These are phyloP conservation scores for Saturnispora halmiae DNA, from an alignment of 805 yeast genomes.

Conservation along the genomic window DNA sequence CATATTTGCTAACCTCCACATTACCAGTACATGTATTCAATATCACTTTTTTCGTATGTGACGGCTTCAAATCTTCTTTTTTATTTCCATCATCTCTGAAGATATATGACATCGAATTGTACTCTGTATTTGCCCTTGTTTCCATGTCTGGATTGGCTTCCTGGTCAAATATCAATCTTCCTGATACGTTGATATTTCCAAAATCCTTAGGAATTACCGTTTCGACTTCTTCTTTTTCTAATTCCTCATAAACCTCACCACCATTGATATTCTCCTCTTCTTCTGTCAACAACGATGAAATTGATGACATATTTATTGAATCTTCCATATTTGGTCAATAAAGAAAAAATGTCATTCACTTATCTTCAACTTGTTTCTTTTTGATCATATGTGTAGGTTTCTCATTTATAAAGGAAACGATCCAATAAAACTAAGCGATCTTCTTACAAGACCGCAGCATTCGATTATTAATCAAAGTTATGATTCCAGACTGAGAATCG, in stretches of 20 bases:
- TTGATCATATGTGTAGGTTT: conserved; percentile 70
- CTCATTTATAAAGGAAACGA: conserved; percentile 88
- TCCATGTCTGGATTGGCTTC: conserved; percentile 22
- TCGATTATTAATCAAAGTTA: conserved; percentile 94
- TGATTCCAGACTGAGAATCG: conserved; percentile 81
- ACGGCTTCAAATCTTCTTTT: background rate
- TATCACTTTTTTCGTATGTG: conserved; percentile 27
- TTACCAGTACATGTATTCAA: conserved; percentile 36
- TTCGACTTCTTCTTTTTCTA: conserved; percentile 1
- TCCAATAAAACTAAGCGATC: conserved; percentile 74
- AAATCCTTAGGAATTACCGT: conserved; percentile 15
- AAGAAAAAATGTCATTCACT: background rate
- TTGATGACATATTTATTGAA: conserved; percentile 4
- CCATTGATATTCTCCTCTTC: conserved; percentile 3
- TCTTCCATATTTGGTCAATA: background rate
- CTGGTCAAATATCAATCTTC: conserved; percentile 14
- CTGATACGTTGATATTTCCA: conserved; percentile 13
- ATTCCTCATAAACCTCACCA: conserved; percentile 2
- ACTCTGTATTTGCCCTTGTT: conserved; percentile 24
- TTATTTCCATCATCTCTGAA: conserved; percentile 3
- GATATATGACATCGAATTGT: conserved; percentile 25
- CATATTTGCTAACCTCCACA: conserved; percentile 22
- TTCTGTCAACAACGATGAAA: conserved; percentile 3
- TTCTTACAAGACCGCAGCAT: conserved; percentile 91
- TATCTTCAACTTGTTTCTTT: background rate